phyloP scores from a whole-genome alignment of 352 stramenopile genomes.

The Phytophthora agathidicida region DNA sequence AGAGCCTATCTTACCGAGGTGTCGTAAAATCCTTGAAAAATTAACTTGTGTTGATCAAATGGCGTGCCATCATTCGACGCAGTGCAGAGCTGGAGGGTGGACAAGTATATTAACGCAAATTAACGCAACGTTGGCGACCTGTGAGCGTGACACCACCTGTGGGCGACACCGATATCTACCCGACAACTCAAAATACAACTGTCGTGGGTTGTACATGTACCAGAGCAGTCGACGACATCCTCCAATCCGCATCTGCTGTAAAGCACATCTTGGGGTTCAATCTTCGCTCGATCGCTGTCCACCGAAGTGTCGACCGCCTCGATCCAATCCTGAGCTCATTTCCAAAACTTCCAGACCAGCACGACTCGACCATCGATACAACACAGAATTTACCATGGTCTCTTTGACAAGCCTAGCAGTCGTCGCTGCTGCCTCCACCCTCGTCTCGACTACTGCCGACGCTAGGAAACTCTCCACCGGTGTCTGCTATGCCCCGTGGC shows the following conservation, averaged over 20 bases:
- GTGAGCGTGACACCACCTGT: too few relatives aligned
- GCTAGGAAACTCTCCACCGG: conserved; percentile 25
- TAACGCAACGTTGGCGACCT: too few relatives aligned
- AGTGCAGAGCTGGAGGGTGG: too few relatives aligned
- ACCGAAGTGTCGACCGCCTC: neutral
- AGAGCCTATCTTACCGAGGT: conserved; percentile 1
- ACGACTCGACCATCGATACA: neutral
- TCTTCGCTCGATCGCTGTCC: conserved; percentile 14
- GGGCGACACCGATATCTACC: too few relatives aligned
- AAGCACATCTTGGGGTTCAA: conserved; percentile 17
- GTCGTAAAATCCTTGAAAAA: conserved; percentile 7
- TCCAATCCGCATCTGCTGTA: conserved; percentile 1
- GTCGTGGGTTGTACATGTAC: conserved; percentile 7
- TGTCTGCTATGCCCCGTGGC: conserved; percentile 64
- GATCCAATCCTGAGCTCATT: conserved; percentile 9
- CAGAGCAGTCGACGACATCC: conserved; percentile 3
- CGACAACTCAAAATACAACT: neutral
- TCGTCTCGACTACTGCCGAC: neutral
- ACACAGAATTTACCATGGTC: conserved; percentile 11
- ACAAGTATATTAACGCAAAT: too few relatives aligned
- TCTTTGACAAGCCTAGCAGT: neutral
- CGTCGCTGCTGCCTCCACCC: neutral
- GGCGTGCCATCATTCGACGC: too few relatives aligned
- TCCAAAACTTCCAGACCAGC: conserved; percentile 10
- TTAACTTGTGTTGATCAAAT: too few relatives aligned